Evolutionary conservation across 306 rosid species (phyloP), one percentile per base, ranked within the genome.

Genomic region (Neltuma alba): DNA sequence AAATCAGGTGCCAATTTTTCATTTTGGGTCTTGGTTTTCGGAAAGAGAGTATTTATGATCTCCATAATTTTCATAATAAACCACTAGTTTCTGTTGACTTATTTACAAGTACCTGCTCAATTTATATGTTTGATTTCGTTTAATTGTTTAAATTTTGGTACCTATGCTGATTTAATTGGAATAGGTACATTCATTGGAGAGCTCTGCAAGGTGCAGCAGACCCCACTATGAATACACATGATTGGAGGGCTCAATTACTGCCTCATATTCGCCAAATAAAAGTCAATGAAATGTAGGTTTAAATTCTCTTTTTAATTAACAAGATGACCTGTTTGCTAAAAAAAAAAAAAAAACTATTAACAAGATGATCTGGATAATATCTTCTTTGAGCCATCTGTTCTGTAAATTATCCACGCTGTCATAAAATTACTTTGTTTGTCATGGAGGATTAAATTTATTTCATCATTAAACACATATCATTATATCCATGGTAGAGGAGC

Each of bases 241-340:
- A n/a, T n/a, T n/a, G n/a, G n/a, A n/a, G n/a, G n/a, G n/a, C n/a
- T n/a, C n/a, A n/a, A 8, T 18, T 86, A 55, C 72, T 23, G 30
- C 77, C 72, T 23, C 68, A 38, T 40, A 33, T 64, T 1, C 79
- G 86, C 36, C 67, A 80, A 52, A 58, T 42, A 15, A 48, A 76
- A 14, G 72, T 76, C 31, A 27, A 76, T 31, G 54, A 83, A 52
- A 83, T 83, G 86, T 80, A 41, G 44, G 76, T 72, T 27, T 18
- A 47, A 16, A 30, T 18, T 47, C 36, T n/a, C 21, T 48, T 4
- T 31, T 48, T 20, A 16, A 2, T 48, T 9, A 20, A 3, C 48
- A 4, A 28, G 41, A 40, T 48, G 30, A 31, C 48, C 62, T 33
- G 6, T n/a, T n/a, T n/a, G n/a, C n/a, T n/a, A n/a, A n/a, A n/a